Conservation (phyloP, 139 green algal genomes). For the Chlorella sorokiniana region DNA sequence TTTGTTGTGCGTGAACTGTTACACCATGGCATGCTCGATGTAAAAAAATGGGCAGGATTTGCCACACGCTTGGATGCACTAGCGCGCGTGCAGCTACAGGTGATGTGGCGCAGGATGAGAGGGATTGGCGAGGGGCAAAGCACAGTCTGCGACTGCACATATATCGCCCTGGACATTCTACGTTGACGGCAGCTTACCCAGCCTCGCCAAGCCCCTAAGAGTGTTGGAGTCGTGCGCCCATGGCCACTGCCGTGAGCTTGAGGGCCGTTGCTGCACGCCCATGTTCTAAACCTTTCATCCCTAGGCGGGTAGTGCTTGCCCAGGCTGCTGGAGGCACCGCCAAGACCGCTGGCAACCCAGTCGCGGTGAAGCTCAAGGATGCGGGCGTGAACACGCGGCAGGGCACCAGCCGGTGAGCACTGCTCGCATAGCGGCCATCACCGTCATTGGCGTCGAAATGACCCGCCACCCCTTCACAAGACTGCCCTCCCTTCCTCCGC, state of each 20-base stretch:
- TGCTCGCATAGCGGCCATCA: neutral
- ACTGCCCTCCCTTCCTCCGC: neutral
- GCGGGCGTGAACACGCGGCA: constrained; percentile 7
- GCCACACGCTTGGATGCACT: neutral
- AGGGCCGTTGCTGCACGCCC: neutral
- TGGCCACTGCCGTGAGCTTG: neutral
- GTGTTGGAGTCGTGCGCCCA: neutral
- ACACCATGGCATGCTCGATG: neutral
- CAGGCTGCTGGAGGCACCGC: neutral
- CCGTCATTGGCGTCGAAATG: neutral
- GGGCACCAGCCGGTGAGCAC: constrained; percentile 13
- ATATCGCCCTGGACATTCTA: neutral
- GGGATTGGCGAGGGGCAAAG: neutral
- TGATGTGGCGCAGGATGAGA: neutral
- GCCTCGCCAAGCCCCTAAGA: neutral
- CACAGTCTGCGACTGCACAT: neutral
- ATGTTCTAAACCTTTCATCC: neutral
- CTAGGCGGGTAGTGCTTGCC: neutral
- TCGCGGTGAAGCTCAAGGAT: neutral
- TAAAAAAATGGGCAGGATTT: neutral
- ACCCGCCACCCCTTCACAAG: neutral
- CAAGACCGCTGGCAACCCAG: neutral
- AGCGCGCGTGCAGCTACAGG: too few relatives aligned
- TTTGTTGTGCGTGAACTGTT: neutral
- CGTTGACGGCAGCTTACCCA: neutral